Conservation (phyloP, 306 rosid genomes). For the Fragaria vesca region DNA sequence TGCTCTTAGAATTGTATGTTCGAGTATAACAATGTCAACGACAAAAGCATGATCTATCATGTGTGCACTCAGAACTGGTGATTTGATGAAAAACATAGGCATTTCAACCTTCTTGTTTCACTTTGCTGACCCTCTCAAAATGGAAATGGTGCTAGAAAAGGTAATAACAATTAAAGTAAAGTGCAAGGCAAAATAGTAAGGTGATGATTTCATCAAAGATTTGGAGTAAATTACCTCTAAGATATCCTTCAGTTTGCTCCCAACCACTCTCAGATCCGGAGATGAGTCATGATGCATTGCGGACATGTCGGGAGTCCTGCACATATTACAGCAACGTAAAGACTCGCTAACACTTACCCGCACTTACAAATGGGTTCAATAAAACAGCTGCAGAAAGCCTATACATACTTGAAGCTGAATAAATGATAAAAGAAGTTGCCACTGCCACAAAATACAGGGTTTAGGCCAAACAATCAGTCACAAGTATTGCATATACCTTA, state of each 20-base stretch:
- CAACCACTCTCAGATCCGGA: conserved; percentile 77
- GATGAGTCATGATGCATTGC: conserved; percentile 87
- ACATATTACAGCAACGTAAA: conserved; percentile 28
- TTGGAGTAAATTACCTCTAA: conserved; percentile 54
- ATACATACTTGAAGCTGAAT: neutral
- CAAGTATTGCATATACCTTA: conserved; percentile 54
- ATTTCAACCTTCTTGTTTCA: conserved; percentile 5
- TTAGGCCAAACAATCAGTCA: neutral
- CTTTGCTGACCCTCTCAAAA: conserved; percentile 4
- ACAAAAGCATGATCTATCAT: neutral
- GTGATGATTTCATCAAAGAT: conserved; percentile 5
- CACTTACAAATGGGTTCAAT: neutral
- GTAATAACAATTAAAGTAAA: conserved; percentile 5
- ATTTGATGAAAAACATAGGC: neutral
- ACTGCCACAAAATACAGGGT: neutral
- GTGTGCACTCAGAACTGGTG: neutral
- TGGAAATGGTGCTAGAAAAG: neutral
- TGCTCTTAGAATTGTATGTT: neutral
- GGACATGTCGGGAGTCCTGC: conserved; percentile 93
- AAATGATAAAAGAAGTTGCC: neutral
- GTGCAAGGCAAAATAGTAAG: conserved; percentile 2
- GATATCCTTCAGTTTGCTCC: conserved; percentile 63
- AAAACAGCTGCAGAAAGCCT: neutral
- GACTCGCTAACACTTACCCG: neutral
- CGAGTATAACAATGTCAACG: neutral